Conservation (phyloP, 371 early-diverging fungal genomes). For the Mucor saturninus region DNA sequence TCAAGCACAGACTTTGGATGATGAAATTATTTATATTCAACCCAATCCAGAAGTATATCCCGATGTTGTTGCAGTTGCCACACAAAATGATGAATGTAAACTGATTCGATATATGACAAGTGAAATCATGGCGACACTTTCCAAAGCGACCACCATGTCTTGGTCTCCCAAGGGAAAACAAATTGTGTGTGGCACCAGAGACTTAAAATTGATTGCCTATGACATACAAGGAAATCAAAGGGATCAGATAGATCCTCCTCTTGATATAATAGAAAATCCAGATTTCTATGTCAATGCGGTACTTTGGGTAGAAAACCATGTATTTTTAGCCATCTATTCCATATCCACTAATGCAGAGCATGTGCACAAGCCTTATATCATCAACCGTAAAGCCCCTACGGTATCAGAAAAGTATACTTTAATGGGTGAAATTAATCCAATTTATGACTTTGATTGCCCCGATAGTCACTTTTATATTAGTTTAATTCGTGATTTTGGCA, state of each 20-base stretch:
- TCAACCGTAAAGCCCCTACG: slow-evolving; percentile 1
- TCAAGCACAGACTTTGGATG: slow-evolving; percentile 18
- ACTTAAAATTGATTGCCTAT: slow-evolving; percentile 39
- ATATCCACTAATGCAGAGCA: not conserved
- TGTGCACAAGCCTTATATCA: slow-evolving; percentile 15
- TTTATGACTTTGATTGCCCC: slow-evolving; percentile 35
- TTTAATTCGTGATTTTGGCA: slow-evolving; percentile 40
- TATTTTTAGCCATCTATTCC: slow-evolving; percentile 42
- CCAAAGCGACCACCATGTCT: slow-evolving; percentile 34
- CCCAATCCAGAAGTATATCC: slow-evolving; percentile 49
- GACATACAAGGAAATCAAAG: slow-evolving; percentile 38
- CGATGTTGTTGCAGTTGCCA: slow-evolving; percentile 33
- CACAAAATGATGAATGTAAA: slow-evolving; percentile 25
- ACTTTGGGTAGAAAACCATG: slow-evolving; percentile 45
- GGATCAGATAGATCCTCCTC: slow-evolving; percentile 14
- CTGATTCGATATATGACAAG: slow-evolving; percentile 33
- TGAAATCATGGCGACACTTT: slow-evolving; percentile 14
- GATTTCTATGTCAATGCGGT: slow-evolving; percentile 33
- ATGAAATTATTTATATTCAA: slow-evolving; percentile 36
- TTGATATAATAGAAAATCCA: not conserved
- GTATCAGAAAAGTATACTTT: slow-evolving; percentile 12
- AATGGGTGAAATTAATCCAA: slow-evolving; percentile 39
- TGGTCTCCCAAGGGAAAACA: slow-evolving; percentile 65
- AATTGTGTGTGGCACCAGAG: slow-evolving; percentile 42
- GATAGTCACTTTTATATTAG: slow-evolving; percentile 41